Conservation (phyloP, 1,139 yeast species). For the Debaryomyces sp. region DNA sequence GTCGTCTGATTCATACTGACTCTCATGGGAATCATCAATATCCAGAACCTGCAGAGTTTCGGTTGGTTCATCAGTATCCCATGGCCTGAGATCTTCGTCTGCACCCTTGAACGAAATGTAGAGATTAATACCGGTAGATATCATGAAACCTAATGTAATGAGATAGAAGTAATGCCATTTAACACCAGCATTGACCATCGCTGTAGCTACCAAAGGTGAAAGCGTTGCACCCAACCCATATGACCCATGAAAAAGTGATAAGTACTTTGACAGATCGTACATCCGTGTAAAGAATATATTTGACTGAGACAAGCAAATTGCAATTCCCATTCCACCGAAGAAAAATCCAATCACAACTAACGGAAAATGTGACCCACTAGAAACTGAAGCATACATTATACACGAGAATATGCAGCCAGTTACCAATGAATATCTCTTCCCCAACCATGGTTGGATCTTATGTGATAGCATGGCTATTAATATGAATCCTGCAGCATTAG, state of each 20-base stretch:
- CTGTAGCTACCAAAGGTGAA: conserved; percentile 60
- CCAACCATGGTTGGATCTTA: conserved; percentile 42
- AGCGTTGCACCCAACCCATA: conserved; percentile 69
- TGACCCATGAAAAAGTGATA: conserved; percentile 60
- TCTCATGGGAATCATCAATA: conserved; percentile 4
- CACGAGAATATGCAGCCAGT: conserved; percentile 38
- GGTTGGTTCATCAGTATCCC: conserved; percentile 26
- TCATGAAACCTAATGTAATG: conserved; percentile 45
- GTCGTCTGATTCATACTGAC: background rate
- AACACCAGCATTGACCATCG: conserved; percentile 49
- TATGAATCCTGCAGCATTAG: conserved; percentile 50
- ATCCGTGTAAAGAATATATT: conserved; percentile 59
- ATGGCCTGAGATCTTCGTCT: conserved; percentile 43
- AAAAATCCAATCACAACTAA: conserved; percentile 54
- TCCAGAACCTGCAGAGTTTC: conserved; percentile 1
- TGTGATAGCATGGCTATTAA: conserved; percentile 42
- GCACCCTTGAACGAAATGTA: conserved; percentile 44
- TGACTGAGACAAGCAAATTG: conserved; percentile 56
- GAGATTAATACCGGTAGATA: conserved; percentile 26
- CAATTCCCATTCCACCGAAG: conserved; percentile 63
- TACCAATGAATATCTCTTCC: conserved; percentile 38
- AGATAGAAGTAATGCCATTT: conserved; percentile 59
- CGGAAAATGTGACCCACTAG: conserved; percentile 40
- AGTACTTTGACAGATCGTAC: conserved; percentile 48
- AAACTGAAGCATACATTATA: conserved; percentile 42